Percentiles rank a stretch among this genome's conserved stretches.
Evolutionary conservation across 768 basidiomycete species (phyloP).

Genomic region (Boletus rubescentipes): DNA sequence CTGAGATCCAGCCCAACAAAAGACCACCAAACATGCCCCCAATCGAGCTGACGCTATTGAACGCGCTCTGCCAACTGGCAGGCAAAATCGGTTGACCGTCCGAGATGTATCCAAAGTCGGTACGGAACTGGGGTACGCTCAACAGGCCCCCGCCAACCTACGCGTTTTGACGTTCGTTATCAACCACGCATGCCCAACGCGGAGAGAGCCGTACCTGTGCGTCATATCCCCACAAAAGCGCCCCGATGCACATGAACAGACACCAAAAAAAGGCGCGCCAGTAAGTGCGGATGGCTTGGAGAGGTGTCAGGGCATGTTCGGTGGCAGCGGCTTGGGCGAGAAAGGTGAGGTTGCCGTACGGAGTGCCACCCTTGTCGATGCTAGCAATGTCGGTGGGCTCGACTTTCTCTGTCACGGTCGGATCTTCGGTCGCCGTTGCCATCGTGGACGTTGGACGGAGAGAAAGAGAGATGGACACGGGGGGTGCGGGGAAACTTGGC

Average conservation of each 20-base stretch:
- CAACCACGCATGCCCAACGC: not conserved
- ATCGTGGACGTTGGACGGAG: not conserved
- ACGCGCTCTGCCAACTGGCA: slow-evolving; percentile 30
- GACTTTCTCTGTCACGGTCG: slow-evolving; percentile 5
- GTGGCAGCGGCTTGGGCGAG: slow-evolving; percentile 23
- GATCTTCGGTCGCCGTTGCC: not conserved
- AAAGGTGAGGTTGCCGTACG: slow-evolving; percentile 14
- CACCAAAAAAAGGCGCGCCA: slow-evolving; percentile 29
- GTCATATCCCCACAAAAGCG: slow-evolving; percentile 28
- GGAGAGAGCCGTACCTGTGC: slow-evolving; percentile 16
- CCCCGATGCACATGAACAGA: slow-evolving; percentile 23
- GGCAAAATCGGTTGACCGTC: slow-evolving; percentile 12
- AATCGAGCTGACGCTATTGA: slow-evolving; percentile 25
- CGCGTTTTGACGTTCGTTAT: not conserved
- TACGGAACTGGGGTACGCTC: slow-evolving; percentile 24
- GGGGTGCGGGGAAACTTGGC: not conserved
- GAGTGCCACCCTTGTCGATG: slow-evolving; percentile 6
- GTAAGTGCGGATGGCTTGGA: slow-evolving; percentile 21
- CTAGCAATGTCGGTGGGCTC: slow-evolving; percentile 1
- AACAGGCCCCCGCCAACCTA: slow-evolving; percentile 23
- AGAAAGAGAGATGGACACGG: not conserved
- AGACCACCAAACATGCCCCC: slow-evolving; percentile 30
- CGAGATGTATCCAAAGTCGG: slow-evolving; percentile 23
- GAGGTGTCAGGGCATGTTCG: slow-evolving; percentile 20
- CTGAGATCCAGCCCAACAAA: slow-evolving; percentile 23